phyloP scores from a whole-genome alignment of 208 protist genomes.

The Plasmodiophora brassicae region DNA sequence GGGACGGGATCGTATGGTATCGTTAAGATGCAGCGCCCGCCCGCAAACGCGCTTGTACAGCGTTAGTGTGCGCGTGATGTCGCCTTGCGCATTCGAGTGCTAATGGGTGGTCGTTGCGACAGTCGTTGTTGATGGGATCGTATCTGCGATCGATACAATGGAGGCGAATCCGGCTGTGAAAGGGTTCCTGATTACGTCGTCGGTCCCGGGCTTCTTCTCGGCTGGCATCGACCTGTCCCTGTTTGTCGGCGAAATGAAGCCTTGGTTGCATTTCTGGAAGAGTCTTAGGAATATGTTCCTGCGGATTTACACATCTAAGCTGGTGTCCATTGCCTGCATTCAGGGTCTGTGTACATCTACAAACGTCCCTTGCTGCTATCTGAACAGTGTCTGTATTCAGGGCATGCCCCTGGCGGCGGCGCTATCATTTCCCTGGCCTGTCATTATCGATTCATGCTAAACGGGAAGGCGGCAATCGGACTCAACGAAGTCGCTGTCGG shows the following conservation, averaged over 20 bases:
- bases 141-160: no score
- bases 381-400: not conserved
- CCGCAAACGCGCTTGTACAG: no score
- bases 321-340: conserved; percentile 15
- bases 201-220: not conserved
- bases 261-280: not conserved
- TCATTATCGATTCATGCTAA: conserved; percentile 21
- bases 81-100: no score
- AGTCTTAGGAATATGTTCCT: not conserved
- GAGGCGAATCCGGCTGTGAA: no score
- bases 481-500: conserved; percentile 13
- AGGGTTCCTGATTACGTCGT: not conserved
- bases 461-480: not conserved
- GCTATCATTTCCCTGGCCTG: not conserved
- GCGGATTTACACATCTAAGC: not conserved
- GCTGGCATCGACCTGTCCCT: not conserved
- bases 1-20: no score
- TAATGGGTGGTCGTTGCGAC: no score
- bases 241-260: not conserved
- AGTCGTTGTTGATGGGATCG: no score
- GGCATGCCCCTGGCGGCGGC: not conserved
- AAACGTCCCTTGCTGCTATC: not conserved
- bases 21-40: no score
- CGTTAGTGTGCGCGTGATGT: no score
- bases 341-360: not conserved